A percentile compares a stretch with the other conserved stretches of the same genome.
Evolutionary conservation across 75 land plant species (phyloP).

Genomic region (Cryptomeria japonica): DNA sequence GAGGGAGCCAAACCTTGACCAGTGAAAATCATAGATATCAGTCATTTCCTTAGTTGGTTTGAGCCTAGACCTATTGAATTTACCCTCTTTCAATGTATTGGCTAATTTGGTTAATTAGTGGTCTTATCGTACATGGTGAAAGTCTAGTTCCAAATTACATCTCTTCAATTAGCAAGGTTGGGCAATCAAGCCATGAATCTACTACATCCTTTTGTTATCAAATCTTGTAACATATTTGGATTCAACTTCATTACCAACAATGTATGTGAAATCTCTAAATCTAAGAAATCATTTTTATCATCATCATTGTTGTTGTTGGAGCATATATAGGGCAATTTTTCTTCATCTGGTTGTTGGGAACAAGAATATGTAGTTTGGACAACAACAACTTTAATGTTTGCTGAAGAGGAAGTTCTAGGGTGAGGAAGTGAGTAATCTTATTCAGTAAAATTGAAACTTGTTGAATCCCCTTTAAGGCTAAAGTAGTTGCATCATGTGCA

Average conservation of each 20-base stretch:
- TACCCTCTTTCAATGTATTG: too few species aligned
- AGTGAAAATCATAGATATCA: too few species aligned
- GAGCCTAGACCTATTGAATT: too few species aligned
- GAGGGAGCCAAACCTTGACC: too few species aligned
- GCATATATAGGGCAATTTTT: neutral
- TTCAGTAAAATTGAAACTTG: slow-evolving; percentile 20
- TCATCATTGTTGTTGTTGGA: neutral
- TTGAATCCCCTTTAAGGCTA: slow-evolving; percentile 14
- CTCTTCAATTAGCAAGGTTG: neutral
- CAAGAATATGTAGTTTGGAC: slow-evolving; percentile 2
- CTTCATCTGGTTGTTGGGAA: neutral
- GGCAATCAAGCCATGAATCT: neutral
- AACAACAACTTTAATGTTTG: slow-evolving; percentile 11
- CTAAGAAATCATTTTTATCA: neutral
- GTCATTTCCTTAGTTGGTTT: too few species aligned
- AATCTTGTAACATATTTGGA: neutral
- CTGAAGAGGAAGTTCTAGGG: neutral
- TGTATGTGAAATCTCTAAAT: neutral
- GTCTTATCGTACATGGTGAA: too few species aligned
- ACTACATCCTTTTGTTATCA: neutral
- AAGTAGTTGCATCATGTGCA: slow-evolving; percentile 27
- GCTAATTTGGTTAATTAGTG: too few species aligned
- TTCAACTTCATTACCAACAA: neutral
- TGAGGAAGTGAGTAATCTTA: neutral
- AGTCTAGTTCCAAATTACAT: too few species aligned